Conservation (phyloP, 306 rosid genomes). For the Ochetophila trinervis region DNA sequence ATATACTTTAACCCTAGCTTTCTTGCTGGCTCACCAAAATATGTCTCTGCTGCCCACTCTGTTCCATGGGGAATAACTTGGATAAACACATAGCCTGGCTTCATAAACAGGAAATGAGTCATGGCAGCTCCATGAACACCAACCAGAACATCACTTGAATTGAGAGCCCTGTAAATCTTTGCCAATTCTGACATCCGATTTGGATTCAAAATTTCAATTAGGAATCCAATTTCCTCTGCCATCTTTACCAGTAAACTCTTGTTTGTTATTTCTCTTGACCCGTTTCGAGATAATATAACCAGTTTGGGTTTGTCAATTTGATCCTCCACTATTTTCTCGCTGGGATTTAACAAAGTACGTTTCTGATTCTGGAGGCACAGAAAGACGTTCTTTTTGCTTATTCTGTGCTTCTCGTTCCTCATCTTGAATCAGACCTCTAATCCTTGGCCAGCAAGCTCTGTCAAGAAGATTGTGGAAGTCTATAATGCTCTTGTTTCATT, state of each 20-base stretch:
- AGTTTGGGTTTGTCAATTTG: constrained; percentile 45
- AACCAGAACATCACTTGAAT: constrained; percentile 76
- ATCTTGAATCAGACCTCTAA: constrained; percentile 42
- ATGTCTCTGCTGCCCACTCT: constrained; percentile 82
- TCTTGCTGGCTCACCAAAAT: constrained; percentile 79
- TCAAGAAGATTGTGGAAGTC: constrained; percentile 72
- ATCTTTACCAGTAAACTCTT: constrained; percentile 60
- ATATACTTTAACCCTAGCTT: constrained; percentile 83
- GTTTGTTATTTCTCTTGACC: constrained; percentile 69
- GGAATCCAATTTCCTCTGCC: constrained; percentile 67
- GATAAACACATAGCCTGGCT: constrained; percentile 63
- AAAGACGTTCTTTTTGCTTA: constrained; percentile 15
- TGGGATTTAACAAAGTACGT: constrained; percentile 14
- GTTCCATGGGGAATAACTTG: constrained; percentile 89
- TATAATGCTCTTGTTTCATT: constrained; percentile 48
- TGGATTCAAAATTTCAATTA: constrained; percentile 56
- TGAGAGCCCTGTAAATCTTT: constrained; percentile 61
- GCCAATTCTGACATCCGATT: constrained; percentile 68
- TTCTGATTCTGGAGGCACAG: constrained; percentile 31
- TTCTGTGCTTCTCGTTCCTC: constrained; percentile 49
- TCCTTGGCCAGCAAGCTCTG: constrained; percentile 72
- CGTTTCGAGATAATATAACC: constrained; percentile 63
- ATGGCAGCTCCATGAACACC: constrained; percentile 98
- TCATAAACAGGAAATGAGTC: constrained; percentile 88
- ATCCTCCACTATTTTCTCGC: constrained; percentile 16